Evolutionary conservation across 495 filamentous ascomycete species (phyloP), one percentile per base, ranked within the genome.

Genomic region (Penicillium coprophilum): DNA sequence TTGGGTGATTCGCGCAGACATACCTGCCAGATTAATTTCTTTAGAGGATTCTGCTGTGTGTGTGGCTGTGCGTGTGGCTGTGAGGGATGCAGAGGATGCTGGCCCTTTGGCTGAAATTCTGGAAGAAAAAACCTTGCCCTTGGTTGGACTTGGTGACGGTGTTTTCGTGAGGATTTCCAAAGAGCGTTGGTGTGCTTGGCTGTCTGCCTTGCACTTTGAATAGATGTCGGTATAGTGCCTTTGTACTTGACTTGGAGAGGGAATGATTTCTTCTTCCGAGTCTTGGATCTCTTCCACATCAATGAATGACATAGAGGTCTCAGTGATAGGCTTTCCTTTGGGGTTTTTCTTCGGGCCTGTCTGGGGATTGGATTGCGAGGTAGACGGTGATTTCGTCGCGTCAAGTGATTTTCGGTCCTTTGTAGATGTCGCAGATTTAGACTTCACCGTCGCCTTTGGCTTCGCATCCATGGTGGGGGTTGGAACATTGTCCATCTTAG

Each of bases 1-100:
- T 38, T 77, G 74, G 3, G 87, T 90, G 52, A 96, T 90, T 57
- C 80, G 77, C 8, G 60, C 61, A 61, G 85, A 85, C 15, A 91
- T 54, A 17, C 75, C 67, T 3, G 70, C 67, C n/a, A 63, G 50
- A n/a, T 49, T 56, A 43, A 21, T 49, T 4, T 57, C 41, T 31
- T 50, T 53, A 20, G 53, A 43, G 30, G 51, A 12, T 15, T 41
- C 41, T 2, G 46, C 1, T 45, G 58, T 46, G 41, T 40, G 34
- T 32, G 56, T 20, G 21, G 48, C 46, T 12, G 58, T 46, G 41
- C 43, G 34, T 32, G 56, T 20, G 21, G 48, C 46, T 12, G 28
- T 21, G 27, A 38, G 21, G 8, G 49, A 23, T 3, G 30, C 10
- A 34, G 56, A 55, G 11, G 47, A 41, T 31, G 48, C 9, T 45